Evolutionary conservation across 148 eudicot species (phyloP), one percentile per base, ranked within the genome.

Genomic region (Amaranthus hypochondriacus): DNA sequence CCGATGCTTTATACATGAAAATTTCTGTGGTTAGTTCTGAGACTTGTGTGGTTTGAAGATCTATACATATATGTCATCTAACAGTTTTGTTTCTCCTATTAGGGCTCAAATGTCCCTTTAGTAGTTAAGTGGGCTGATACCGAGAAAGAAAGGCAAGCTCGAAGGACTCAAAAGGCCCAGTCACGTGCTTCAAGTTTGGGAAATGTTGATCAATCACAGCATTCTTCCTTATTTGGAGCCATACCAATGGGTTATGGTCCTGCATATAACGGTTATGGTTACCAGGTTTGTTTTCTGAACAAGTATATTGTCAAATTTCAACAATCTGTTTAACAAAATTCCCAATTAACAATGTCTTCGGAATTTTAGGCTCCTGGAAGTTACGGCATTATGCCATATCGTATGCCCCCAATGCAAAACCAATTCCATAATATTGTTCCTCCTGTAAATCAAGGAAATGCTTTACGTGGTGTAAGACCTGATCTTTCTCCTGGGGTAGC

Each of bases 71-170:
- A 44, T 46, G 14, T 62, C 28, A 28, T 47, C 71, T 68, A 43
- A 70, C 55, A 14, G 62, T 15, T 9, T 6, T 54, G 11, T 57
- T 74, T 69, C 28, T 51, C 62, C 69, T 72, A 21, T 53, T 76
- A 93, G 98, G 97, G 97, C 64, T 91, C 98, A 69, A 87, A 86
- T 60, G 84, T 91, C 62, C 98, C 98, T 63, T 87, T 91, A 80
- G 97, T 93, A 72, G 95, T 93, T 62, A 93, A 93, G 78, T 91
- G 97, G 98, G 98, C 98, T 15, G 98, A 91, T 83, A 93, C 98
- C 39, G 97, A 93, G 76, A 93, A 89, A 80, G 98, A 93, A 86
- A 89, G 97, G 76, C 90, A 88, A 75, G 92, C 92, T 80, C 85
- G 98, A 75, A 84, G 83, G 83, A 87, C 88, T 83, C 98, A 91